These are phyloP conservation scores for Fusarium phyllophilum DNA, from an alignment of 2,329 filamentous ascomycete genomes.

Conservation along the genomic window DNA sequence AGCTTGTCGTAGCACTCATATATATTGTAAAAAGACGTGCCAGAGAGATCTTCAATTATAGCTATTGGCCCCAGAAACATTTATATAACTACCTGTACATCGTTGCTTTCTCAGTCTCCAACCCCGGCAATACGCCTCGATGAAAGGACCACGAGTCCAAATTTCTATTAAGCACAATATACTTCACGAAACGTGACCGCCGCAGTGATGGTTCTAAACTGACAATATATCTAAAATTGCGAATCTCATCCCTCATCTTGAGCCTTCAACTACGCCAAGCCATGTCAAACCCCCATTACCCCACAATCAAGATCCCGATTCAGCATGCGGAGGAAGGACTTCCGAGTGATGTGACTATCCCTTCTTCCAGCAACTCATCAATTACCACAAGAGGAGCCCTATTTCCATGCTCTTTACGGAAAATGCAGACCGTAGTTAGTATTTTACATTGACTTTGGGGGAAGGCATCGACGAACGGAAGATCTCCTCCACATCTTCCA, in stretches of 20 bases:
- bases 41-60: no score
- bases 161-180: neutral
- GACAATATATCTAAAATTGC: accelerated
- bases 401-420: neutral
- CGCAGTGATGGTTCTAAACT: neutral
- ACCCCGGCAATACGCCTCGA: neutral
- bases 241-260: neutral
- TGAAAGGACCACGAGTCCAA: neutral
- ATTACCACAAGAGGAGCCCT: neutral
- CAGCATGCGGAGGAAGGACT: neutral
- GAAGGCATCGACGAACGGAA: neutral
- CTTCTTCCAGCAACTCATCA: neutral
- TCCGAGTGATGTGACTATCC: neutral
- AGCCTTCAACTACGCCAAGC: no score
- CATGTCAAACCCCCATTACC: neutral
- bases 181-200: neutral
- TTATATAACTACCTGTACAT: accelerated
- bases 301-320: neutral
- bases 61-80: no score
- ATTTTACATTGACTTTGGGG: neutral
- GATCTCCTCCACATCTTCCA: neutral
- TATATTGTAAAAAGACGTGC: neutral
- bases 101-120: neutral
- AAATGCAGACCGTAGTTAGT: neutral
- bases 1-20: accelerated